These are phyloP conservation scores for Rhizopus arrhizus DNA, from an alignment of 371 early-diverging fungal genomes.

Conservation along the genomic window DNA sequence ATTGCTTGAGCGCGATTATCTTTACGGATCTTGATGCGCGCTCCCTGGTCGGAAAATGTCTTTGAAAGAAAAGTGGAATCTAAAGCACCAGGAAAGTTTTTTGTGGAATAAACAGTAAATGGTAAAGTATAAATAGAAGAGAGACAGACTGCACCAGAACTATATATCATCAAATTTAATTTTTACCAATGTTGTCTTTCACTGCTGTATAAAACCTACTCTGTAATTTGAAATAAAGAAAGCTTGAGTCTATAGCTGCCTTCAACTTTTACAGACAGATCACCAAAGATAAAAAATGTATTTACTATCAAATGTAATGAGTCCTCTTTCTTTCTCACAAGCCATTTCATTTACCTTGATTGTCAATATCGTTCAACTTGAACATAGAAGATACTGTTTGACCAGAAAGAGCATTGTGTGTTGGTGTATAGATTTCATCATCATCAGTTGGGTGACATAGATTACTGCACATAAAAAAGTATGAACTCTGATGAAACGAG, in stretches of 20 bases:
- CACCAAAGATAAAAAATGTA: conserved; percentile 91
- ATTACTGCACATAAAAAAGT: conserved; percentile 76
- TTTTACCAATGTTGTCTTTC: too few species aligned
- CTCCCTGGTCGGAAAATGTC: conserved; percentile 88
- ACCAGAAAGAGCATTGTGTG: conserved; percentile 53
- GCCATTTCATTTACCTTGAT: conserved; percentile 59
- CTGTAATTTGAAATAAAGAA: conserved; percentile 76
- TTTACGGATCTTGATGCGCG: conserved; percentile 83
- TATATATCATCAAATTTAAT: not conserved
- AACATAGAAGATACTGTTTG: conserved; percentile 85
- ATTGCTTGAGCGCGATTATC: conserved; percentile 39
- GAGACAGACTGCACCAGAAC: conserved; percentile 48
- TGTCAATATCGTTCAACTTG: conserved; percentile 78
- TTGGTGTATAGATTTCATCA: conserved; percentile 30
- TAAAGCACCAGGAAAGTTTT: conserved; percentile 85
- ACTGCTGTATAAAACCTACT: conserved; percentile 30
- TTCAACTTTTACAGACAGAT: conserved; percentile 83
- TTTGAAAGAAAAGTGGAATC: conserved; percentile 84
- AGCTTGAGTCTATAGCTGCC: conserved; percentile 84
- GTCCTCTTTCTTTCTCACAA: not conserved
- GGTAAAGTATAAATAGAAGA: conserved; percentile 65
- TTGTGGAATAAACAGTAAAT: conserved; percentile 82
- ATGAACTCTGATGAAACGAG: conserved; percentile 71
- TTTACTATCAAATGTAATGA: conserved; percentile 56
- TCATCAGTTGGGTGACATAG: conserved; percentile 54